These are phyloP conservation scores for Ceratocystis cubensis DNA, from an alignment of 2,329 filamentous ascomycete species.

Conservation along the genomic window DNA sequence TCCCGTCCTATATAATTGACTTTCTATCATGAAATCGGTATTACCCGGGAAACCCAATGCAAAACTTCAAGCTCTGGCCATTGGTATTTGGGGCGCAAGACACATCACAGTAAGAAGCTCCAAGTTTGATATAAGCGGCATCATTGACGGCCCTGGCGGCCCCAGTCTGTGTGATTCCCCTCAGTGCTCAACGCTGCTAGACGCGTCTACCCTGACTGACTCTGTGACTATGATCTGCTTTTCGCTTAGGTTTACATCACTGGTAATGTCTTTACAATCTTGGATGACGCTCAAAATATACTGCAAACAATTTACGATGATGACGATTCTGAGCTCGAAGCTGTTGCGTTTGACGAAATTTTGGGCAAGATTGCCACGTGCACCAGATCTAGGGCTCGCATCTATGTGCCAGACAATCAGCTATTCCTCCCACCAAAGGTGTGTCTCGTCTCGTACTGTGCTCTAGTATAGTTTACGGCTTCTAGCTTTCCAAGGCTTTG, in stretches of 20 bases:
- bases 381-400: conserved; percentile 51
- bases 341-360: conserved; percentile 66
- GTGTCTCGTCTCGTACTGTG: neutral
- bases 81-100: conserved; percentile 58
- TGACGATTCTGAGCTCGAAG: conserved; percentile 54
- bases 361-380: conserved; percentile 77
- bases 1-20: neutral
- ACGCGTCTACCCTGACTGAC: neutral
- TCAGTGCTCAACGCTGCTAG: neutral
- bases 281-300: conserved; percentile 59
- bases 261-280: conserved; percentile 73
- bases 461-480: neutral
- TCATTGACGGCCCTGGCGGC: neutral
- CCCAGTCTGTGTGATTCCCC: neutral
- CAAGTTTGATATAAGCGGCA: neutral
- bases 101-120: conserved; percentile 53
- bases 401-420: conserved; percentile 57
- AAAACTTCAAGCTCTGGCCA: conserved; percentile 64
- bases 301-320: conserved; percentile 87
- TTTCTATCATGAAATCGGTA: conserved; percentile 57
- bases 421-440: conserved; percentile 12
- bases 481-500: neutral
- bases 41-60: conserved; percentile 67
- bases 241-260: conserved; percentile 66
- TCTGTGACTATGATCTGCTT: neutral